Evolutionary conservation across 306 rosid species (phyloP), one percentile per base, ranked within the genome.

Genomic region (Castanea mollissima): DNA sequence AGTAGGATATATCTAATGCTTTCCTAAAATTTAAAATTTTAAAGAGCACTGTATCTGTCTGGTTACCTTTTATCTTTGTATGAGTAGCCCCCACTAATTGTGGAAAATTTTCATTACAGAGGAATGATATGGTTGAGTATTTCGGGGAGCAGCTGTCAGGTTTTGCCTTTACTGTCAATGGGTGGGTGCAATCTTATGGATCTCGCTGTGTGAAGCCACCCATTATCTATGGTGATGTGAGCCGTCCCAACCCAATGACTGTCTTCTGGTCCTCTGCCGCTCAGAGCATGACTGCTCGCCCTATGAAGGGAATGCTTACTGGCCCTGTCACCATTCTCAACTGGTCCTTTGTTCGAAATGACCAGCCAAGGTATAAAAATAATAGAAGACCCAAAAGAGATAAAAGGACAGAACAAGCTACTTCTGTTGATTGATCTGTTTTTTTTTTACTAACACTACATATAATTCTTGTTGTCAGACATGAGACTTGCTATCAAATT

Each of bases 291-390:
- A 86, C 89, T 13, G 76, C 82, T 20, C 89, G 89, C 60, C 97
- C 98, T 83, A 93, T 93, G 98, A 93, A 93, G 92, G 98, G 98
- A 82, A 93, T 93, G 98, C 98, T 93, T 87, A 93, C 98, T 0
- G 98, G 98, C 80, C 98, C 98, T 5, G 98, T 93, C 63, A 93
- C 98, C 86, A 93, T 93, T 83, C 97, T 93, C 71, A 93, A 93
- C 93, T 93, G 98, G 98, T 93, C 98, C 57, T 93, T 93, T 29
- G 98, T 93, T 23, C 84, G 98, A 69, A 89, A 88, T 52, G 98
- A 93, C 74, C 98, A 93, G 75, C 98, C 97, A 12, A 89, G 93
- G 97, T 91, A 85, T 80, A 71, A 68, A 31, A 73, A 68, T 11
- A 59, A n/a, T 35, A 55, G 14, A 49, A 62, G 5, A 35, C 20